These are phyloP conservation scores for Bjerkandera adusta DNA, from an alignment of 1,284 basidiomycete species.

Conservation along the genomic window DNA sequence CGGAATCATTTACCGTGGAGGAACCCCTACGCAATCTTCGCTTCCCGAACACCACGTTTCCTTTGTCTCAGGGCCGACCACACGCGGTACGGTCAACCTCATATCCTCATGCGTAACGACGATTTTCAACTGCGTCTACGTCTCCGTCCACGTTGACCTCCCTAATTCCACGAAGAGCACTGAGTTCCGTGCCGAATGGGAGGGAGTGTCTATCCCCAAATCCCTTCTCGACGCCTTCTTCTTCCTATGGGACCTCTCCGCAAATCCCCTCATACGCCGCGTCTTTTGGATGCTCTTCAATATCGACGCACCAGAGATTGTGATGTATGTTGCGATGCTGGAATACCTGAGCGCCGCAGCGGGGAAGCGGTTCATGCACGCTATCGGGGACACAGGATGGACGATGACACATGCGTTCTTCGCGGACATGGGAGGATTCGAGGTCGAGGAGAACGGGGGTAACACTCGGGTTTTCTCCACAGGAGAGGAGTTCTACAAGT, in stretches of 20 bases:
- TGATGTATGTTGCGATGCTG: not conserved
- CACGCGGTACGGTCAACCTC: constrained; percentile 2
- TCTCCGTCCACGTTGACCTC: constrained; percentile 4
- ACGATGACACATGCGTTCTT: constrained; percentile 2
- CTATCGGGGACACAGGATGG: not conserved
- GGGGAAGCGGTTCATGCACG: not conserved
- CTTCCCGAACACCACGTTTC: not conserved
- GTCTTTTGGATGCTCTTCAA: constrained; percentile 4
- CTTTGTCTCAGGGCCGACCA: not conserved
- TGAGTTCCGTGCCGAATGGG: not conserved
- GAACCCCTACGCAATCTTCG: no score
- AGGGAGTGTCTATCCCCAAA: not conserved
- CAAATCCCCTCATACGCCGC: no score
- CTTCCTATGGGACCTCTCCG: no score
- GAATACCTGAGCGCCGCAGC: not conserved
- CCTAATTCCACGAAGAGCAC: not conserved
- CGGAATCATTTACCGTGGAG: no score
- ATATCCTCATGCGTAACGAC: constrained; percentile 3
- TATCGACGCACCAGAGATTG: constrained; percentile 2
- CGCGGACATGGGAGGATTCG: constrained; percentile 7
- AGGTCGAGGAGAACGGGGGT: not conserved
- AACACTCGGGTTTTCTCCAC: not conserved
- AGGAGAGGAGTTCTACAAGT: not conserved
- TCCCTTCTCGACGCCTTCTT: not conserved
- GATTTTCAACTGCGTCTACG: constrained; percentile 8